A percentile compares a stretch with the other conserved stretches of the same genome.
phyloP scores from a whole-genome alignment of 2,329 filamentous ascomycete genomes.

The Didymella sp. region DNA sequence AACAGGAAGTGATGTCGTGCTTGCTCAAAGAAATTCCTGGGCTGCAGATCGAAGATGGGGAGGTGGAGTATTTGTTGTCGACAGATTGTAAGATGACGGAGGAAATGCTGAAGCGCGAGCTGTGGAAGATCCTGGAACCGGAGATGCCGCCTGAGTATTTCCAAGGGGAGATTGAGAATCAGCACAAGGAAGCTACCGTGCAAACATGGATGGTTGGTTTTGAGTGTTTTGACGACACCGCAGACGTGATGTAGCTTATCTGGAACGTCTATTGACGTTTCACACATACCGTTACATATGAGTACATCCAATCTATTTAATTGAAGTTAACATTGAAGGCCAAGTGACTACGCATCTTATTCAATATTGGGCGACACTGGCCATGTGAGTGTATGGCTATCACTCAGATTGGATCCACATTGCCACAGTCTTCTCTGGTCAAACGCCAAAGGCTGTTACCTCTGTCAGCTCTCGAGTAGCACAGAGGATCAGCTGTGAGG shows the following conservation, averaged over 20 bases:
- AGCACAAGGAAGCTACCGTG: background rate
- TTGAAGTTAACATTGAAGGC: no score
- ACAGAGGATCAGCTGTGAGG: no score
- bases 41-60: background rate
- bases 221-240: background rate
- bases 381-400: no score
- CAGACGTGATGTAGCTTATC: no score
- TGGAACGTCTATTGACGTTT: no score
- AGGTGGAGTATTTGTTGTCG: background rate
- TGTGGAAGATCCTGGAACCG: constrained; percentile 1
- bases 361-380: no score
- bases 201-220: background rate
- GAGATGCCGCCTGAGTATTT: constrained; percentile 1
- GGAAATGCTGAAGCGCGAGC: constrained; percentile 1
- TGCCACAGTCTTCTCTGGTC: background rate
- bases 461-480: no score
- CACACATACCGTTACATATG: no score
- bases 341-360: no score
- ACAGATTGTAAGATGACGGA: background rate
- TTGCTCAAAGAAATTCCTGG: background rate
- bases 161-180: background rate
- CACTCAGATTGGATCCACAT: no score
- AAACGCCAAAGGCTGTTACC: background rate
- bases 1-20: background rate
- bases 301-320: no score